Conservation (phyloP, 495 filamentous ascomycete genomes). For the Tuber umbilicatum region DNA sequence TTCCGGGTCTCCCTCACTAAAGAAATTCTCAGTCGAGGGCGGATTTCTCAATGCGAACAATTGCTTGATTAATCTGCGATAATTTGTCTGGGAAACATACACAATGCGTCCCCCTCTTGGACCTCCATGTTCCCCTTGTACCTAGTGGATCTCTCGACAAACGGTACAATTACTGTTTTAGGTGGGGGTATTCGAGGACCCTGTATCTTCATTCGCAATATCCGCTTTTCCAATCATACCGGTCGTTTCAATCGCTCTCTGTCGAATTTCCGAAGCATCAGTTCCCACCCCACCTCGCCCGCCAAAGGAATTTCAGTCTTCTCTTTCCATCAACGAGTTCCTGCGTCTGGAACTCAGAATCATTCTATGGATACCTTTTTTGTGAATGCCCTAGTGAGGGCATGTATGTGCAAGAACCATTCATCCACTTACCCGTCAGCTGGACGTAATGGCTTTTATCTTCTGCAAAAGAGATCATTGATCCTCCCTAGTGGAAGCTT, state of each 20-base stretch:
- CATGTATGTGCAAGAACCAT: conserved; percentile 57
- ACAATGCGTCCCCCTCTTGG: conserved; percentile 28
- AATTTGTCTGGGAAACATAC: neutral
- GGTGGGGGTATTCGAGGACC: conserved; percentile 13
- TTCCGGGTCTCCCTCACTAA: neutral
- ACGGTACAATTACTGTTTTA: conserved; percentile 25
- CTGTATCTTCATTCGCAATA: conserved; percentile 1
- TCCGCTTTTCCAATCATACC: neutral
- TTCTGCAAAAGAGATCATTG: conserved; percentile 10
- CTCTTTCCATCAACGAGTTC: neutral
- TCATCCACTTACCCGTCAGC: conserved; percentile 35
- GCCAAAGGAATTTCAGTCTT: neutral
- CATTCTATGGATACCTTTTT: conserved; percentile 51
- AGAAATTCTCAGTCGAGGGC: neutral
- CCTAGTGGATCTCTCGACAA: conserved; percentile 35
- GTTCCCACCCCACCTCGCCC: conserved; percentile 1
- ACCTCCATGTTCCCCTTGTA: conserved; percentile 36
- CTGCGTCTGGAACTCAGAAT: neutral
- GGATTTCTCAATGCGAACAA: neutral
- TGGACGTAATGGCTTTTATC: neutral
- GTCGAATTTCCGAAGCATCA: neutral
- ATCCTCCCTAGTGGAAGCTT: conserved; percentile 6
- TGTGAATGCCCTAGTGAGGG: conserved; percentile 58
- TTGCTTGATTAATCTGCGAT: neutral
- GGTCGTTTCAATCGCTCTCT: conserved; percentile 12